Evolutionary conservation across 1,284 basidiomycete genomes (phyloP).

Genomic region (Sanghuangporus baumii): DNA sequence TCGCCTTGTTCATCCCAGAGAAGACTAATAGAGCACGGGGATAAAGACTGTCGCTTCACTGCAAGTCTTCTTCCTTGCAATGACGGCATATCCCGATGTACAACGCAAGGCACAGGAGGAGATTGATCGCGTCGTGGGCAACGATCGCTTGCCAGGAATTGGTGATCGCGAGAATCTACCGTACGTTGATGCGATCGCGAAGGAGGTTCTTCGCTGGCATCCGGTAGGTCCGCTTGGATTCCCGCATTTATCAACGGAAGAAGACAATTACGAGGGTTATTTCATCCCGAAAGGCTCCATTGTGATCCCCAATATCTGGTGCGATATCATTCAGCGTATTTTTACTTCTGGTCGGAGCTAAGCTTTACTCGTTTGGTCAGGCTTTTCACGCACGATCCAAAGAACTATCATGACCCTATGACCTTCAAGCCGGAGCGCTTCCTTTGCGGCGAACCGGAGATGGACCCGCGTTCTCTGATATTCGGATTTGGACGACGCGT

Average conservation of each 20-base stretch:
- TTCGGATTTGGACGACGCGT: slow-evolving; percentile 15
- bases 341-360: not conserved
- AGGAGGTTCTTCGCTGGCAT: slow-evolving; percentile 38
- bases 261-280: slow-evolving; percentile 18
- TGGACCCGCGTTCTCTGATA: not conserved
- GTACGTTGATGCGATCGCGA: slow-evolving; percentile 37
- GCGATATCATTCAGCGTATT: not conserved
- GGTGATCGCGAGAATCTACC: slow-evolving; percentile 33
- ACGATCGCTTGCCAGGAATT: slow-evolving; percentile 36
- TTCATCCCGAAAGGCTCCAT: slow-evolving; percentile 19
- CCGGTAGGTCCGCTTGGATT: slow-evolving; percentile 25
- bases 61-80: slow-evolving; percentile 31
- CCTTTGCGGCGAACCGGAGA: slow-evolving; percentile 17
- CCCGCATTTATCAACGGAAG: slow-evolving; percentile 6
- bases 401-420: slow-evolving; percentile 22
- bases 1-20: not conserved
- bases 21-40: too few relatives aligned
- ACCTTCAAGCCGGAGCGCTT: slow-evolving; percentile 27
- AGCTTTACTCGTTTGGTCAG: not conserved
- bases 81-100: slow-evolving; percentile 34
- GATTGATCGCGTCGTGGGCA: slow-evolving; percentile 33
- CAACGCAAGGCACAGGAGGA: slow-evolving; percentile 36
- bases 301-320: slow-evolving; percentile 16
- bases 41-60: slow-evolving; percentile 2
- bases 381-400: slow-evolving; percentile 9